phyloP scores from a whole-genome alignment of 306 rosid genomes.

The Dryas drummondii region DNA sequence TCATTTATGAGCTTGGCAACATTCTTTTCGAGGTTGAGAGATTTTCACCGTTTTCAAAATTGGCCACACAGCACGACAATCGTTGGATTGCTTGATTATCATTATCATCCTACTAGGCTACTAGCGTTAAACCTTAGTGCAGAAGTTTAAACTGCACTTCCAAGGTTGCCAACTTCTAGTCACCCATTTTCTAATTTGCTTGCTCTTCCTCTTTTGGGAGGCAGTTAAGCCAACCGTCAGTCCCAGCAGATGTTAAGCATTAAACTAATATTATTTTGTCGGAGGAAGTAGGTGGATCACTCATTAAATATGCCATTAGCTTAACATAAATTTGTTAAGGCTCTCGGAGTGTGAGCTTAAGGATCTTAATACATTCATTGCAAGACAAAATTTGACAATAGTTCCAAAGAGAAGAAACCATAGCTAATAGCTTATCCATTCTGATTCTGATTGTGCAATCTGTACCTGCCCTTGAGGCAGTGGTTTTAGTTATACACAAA shows the following conservation, averaged over 20 bases:
- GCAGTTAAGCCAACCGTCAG: not conserved
- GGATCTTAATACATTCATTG: conserved; percentile 29
- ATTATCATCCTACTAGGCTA: no score
- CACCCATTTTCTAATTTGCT: no score
- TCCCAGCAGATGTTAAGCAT: not conserved
- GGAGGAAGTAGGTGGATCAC: conserved; percentile 21
- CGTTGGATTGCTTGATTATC: no score
- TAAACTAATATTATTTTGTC: not conserved
- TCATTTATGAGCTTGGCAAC: no score
- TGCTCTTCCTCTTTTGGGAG: not conserved
- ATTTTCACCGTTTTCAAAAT: no score
- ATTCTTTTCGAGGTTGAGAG: no score
- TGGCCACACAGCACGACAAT: no score
- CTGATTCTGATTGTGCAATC: not conserved
- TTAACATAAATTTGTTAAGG: conserved; percentile 6
- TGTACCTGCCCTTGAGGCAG: conserved; percentile 13
- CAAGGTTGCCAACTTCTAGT: no score
- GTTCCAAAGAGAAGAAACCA: conserved; percentile 15
- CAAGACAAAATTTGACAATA: conserved; percentile 27
- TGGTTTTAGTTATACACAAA: conserved; percentile 31
- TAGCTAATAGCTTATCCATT: conserved; percentile 33
- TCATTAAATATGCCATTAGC: conserved; percentile 16
- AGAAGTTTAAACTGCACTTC: not conserved
- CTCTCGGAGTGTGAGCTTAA: conserved; percentile 18
- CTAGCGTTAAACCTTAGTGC: no score